phyloP scores from a whole-genome alignment of 1,284 basidiomycete species.

The Fomitopsis schrenkii region DNA sequence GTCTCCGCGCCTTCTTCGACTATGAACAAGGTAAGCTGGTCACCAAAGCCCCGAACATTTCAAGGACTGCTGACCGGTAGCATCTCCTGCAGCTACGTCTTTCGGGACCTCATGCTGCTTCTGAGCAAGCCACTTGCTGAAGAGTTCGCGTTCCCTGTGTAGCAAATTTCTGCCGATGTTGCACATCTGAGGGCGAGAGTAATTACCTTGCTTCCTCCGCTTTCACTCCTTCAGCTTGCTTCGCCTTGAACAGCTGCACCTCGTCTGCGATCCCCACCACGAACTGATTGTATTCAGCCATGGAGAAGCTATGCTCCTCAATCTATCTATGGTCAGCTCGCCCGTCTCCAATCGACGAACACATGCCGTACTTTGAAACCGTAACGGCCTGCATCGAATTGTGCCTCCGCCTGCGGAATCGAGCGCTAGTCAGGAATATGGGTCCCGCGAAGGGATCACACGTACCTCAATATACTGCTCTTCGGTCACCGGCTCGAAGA shows the following conservation, averaged over 20 bases:
- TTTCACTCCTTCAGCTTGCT: slow-evolving; percentile 32
- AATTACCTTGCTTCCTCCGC: slow-evolving; percentile 39
- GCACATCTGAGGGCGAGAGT: neutral
- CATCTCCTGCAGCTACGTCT: neutral
- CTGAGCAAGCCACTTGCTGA: slow-evolving; percentile 12
- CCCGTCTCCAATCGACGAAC: neutral
- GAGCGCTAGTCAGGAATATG: neutral
- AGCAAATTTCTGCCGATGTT: neutral
- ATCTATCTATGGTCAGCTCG: slow-evolving; percentile 31
- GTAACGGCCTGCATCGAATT: slow-evolving; percentile 61
- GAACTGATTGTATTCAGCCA: slow-evolving; percentile 47
- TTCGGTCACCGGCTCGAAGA: slow-evolving; percentile 43
- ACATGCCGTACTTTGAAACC: slow-evolving; percentile 41
- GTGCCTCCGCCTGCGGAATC: slow-evolving; percentile 42
- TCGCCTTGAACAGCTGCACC: slow-evolving; percentile 37
- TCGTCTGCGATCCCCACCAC: slow-evolving; percentile 39
- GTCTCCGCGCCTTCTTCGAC: neutral
- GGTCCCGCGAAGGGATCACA: neutral
- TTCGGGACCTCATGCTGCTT: neutral
- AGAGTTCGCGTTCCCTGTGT: slow-evolving; percentile 16
- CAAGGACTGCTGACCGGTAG: neutral
- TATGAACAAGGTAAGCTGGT: neutral
- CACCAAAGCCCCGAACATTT: too few relatives aligned
- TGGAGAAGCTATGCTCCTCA: slow-evolving; percentile 47
- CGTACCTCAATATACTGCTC: slow-evolving; percentile 42